Evolutionary conservation across 2,329 filamentous ascomycete species (phyloP).

Genomic region (Botrytis fragariae): DNA sequence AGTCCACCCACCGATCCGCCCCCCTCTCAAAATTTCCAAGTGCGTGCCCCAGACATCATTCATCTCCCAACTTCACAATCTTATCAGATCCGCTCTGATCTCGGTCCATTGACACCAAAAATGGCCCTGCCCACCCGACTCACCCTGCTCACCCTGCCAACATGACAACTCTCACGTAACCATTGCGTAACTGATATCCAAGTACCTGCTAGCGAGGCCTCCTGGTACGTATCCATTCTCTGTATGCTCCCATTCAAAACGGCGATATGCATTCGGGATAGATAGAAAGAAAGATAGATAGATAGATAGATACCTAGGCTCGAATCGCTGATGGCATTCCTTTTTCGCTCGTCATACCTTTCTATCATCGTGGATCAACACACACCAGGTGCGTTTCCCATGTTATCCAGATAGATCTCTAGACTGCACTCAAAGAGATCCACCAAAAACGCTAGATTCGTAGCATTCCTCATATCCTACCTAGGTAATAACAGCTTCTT

Average conservation of each 20-base stretch:
- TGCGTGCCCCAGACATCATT: neutral
- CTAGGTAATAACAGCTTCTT: too few relatives aligned
- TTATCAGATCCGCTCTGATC: conserved; percentile 7
- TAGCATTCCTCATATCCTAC: too few relatives aligned
- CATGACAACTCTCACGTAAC: neutral
- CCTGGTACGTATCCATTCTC: neutral
- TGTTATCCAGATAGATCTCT: too few relatives aligned
- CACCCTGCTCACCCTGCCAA: too few relatives aligned
- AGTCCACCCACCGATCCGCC: neutral
- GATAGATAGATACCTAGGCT: neutral
- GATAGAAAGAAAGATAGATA: too few relatives aligned
- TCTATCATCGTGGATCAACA: too few relatives aligned
- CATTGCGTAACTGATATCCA: neutral
- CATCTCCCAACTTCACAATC: neutral
- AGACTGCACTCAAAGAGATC: accelerated
- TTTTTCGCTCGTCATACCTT: too few relatives aligned
- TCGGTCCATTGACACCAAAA: neutral
- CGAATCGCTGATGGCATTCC: neutral
- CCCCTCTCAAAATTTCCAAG: neutral
- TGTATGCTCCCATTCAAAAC: too few relatives aligned
- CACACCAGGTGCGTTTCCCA: too few relatives aligned
- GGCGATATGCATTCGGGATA: neutral
- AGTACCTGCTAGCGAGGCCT: too few relatives aligned
- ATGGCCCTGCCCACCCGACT: neutral
- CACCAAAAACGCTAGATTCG: too few relatives aligned